Evolutionary conservation across 495 filamentous ascomycete species (phyloP).

Genomic region (Aspergillus heteromorphus): DNA sequence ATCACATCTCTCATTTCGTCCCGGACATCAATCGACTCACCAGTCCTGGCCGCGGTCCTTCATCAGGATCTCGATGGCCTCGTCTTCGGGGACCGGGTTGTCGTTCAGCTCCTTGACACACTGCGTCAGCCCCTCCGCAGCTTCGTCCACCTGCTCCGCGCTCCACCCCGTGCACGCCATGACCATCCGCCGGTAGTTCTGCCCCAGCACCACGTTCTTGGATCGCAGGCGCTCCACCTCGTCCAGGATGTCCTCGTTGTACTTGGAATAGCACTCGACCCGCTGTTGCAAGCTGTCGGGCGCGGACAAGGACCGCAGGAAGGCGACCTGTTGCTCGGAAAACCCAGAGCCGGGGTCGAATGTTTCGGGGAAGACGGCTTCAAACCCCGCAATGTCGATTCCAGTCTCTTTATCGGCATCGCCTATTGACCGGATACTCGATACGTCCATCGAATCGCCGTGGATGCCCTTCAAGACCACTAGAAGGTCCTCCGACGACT

Average conservation of each 20-base stretch:
- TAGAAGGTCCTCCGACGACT: conserved; percentile 47
- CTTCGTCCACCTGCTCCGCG: conserved; percentile 43
- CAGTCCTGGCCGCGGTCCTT: conserved; percentile 46
- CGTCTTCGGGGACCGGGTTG: conserved; percentile 43
- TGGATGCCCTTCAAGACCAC: conserved; percentile 27
- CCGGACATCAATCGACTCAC: conserved; percentile 21
- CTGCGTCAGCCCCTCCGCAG: conserved; percentile 41
- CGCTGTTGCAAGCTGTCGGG: conserved; percentile 25
- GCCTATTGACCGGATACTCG: conserved; percentile 33
- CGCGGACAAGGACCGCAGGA: conserved; percentile 26
- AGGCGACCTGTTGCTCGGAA: conserved; percentile 32
- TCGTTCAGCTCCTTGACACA: conserved; percentile 47
- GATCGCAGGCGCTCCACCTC: conserved; percentile 38
- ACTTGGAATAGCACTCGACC: conserved; percentile 28
- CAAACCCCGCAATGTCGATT: conserved; percentile 36
- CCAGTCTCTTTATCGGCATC: conserved; percentile 52
- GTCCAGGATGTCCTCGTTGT: conserved; percentile 30
- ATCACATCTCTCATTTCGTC: conserved; percentile 10
- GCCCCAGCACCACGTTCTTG: conserved; percentile 41
- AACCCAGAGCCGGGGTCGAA: conserved; percentile 36
- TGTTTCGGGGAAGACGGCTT: conserved; percentile 28
- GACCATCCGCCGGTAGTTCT: conserved; percentile 46
- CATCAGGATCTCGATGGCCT: conserved; percentile 46
- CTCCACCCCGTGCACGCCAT: conserved; percentile 45
- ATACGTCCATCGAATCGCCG: conserved; percentile 25